Conservation (phyloP, 2,329 filamentous ascomycete genomes). For the Aspergillus eucalypticola region DNA sequence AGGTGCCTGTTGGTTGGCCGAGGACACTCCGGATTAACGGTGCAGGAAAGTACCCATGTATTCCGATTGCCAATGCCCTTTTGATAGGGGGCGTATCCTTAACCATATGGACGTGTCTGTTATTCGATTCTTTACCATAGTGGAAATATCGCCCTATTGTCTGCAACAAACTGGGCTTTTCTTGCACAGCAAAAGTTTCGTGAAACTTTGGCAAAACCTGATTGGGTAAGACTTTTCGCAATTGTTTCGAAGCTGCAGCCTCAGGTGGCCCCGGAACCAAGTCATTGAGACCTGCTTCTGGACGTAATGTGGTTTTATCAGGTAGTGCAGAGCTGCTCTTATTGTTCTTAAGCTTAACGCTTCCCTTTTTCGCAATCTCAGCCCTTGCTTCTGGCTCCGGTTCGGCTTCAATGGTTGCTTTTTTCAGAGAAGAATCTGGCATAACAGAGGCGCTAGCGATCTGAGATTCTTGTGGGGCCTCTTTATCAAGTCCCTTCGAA, state of each 20-base stretch:
- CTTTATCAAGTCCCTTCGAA: constrained; percentile 27
- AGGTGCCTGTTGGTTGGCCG: constrained; percentile 93
- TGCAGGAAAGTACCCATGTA: constrained; percentile 92
- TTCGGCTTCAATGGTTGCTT: constrained; percentile 20
- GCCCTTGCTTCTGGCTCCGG: constrained; percentile 26
- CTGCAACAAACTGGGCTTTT: constrained; percentile 66
- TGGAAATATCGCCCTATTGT: constrained; percentile 48
- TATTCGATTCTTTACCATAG: constrained; percentile 57
- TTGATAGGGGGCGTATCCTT: constrained; percentile 71
- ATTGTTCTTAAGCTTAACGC: constrained; percentile 30
- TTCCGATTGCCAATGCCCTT: constrained; percentile 86
- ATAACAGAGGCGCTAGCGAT: constrained; percentile 26
- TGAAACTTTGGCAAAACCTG: constrained; percentile 51
- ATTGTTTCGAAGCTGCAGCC: constrained; percentile 35
- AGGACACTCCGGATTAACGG: constrained; percentile 84
- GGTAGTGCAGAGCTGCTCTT: constrained; percentile 26
- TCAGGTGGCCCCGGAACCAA: constrained; percentile 32
- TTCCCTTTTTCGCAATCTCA: constrained; percentile 31
- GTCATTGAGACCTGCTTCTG: constrained; percentile 20
- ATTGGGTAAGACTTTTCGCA: constrained; percentile 44
- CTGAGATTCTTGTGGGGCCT: constrained; percentile 28
- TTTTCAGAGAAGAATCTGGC: constrained; percentile 22
- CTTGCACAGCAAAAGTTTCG: constrained; percentile 47
- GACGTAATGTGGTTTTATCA: constrained; percentile 22
- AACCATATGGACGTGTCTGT: constrained; percentile 70